A percentile compares a stretch with the other conserved stretches of the same genome.
Evolutionary conservation across 2,329 filamentous ascomycete genomes (phyloP).

Genomic region (Aspergillus pseudonomiae): DNA sequence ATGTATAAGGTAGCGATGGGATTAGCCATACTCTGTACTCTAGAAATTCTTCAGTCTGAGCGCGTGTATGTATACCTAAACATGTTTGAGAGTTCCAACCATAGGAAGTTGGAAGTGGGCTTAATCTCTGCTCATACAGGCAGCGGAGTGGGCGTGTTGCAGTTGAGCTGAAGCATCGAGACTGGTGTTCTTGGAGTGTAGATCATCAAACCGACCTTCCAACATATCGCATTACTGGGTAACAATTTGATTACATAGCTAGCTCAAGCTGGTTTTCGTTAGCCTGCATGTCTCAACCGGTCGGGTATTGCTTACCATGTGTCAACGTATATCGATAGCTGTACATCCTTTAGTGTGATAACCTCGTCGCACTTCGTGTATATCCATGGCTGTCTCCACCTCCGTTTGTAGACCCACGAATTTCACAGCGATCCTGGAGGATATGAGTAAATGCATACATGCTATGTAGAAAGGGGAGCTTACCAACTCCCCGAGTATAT

Average conservation of each 20-base stretch:
- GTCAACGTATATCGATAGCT: neutral
- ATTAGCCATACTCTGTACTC: neutral
- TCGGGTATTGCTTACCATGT: neutral
- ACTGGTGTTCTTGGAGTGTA: neutral
- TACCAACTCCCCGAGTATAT: slow-evolving; percentile 6
- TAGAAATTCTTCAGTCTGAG: neutral
- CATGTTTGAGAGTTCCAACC: neutral
- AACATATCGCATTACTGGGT: slow-evolving; percentile 3
- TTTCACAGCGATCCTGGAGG: neutral
- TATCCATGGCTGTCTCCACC: slow-evolving; percentile 6
- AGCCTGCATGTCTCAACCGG: rapidly evolving
- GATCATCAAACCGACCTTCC: neutral
- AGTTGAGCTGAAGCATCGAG: neutral
- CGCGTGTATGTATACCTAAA: neutral
- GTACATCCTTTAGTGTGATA: slow-evolving; percentile 1
- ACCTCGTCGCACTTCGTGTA: slow-evolving; percentile 1
- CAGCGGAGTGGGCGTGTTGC: neutral
- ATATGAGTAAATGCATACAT: neutral
- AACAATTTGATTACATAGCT: neutral
- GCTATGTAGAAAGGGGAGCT: neutral
- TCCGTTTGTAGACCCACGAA: too few species aligned
- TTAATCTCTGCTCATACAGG: slow-evolving; percentile 14
- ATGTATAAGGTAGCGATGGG: neutral
- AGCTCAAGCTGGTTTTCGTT: neutral
- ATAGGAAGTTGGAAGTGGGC: neutral